Conservation (phyloP, 2,329 filamentous ascomycete species). For the Fusarium temperatum region DNA sequence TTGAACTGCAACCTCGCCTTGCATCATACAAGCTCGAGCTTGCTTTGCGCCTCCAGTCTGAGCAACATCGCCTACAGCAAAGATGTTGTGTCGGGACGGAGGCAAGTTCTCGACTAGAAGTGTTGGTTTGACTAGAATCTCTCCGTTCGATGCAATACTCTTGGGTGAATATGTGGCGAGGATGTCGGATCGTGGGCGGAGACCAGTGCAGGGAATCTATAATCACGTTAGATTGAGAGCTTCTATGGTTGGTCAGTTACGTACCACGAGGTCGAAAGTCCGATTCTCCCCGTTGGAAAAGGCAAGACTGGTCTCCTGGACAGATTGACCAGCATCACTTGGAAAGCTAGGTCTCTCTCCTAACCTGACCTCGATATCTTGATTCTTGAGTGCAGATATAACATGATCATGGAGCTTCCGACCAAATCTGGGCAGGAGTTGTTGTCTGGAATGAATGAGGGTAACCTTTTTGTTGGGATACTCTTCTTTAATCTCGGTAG, state of each 20-base stretch:
- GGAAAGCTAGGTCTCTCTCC: not conserved
- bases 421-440: conserved; percentile 18
- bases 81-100: not conserved
- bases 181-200: conserved; percentile 12
- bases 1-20: not conserved
- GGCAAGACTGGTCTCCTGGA: not conserved
- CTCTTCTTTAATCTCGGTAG: conserved; percentile 10
- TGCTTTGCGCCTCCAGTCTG: conserved; percentile 23
- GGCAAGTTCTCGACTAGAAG: conserved; percentile 4
- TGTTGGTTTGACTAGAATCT: conserved; percentile 12
- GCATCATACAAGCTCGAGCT: conserved; percentile 17
- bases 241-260: not conserved
- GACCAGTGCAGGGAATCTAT: conserved; percentile 28
- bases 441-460: conserved; percentile 20
- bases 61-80: conserved; percentile 18
- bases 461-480: conserved; percentile 8
- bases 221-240: accelerated
- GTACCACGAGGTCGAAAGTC: conserved; percentile 19
- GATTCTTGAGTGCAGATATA: not conserved
- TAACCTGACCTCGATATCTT: not conserved
- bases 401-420: conserved; percentile 3
- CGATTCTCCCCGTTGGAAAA: not conserved
- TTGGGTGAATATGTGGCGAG: not conserved
- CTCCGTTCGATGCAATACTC: conserved; percentile 4
- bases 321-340: not conserved